Evolutionary conservation across 2,329 filamentous ascomycete species (phyloP).

Genomic region (Fusarium equiseti): DNA sequence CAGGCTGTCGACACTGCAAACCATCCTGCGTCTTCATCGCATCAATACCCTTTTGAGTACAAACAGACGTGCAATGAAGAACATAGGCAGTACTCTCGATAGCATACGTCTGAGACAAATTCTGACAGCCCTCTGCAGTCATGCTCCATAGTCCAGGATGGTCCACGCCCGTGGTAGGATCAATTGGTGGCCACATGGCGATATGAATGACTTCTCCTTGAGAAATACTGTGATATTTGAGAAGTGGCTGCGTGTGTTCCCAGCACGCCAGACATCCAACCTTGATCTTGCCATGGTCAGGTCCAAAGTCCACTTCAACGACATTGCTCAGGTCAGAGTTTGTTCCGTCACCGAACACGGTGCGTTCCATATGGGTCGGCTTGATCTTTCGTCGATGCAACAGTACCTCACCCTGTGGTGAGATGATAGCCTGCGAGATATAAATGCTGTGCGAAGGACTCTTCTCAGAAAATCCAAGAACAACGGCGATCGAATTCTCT

Average conservation of each 20-base stretch:
- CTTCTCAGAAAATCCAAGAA: slow-evolving; percentile 59
- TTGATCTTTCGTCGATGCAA: slow-evolving; percentile 63
- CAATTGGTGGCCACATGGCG: slow-evolving; percentile 59
- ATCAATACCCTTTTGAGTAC: slow-evolving; percentile 56
- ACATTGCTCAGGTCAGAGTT: slow-evolving; percentile 56
- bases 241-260: slow-evolving; percentile 64
- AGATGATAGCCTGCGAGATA: slow-evolving; percentile 61
- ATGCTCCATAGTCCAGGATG: slow-evolving; percentile 49
- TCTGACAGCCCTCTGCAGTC: slow-evolving; percentile 54
- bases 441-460: slow-evolving; percentile 54
- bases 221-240: slow-evolving; percentile 60
- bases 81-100: slow-evolving; percentile 68
- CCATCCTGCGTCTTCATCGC: slow-evolving; percentile 58
- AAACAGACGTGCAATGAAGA: slow-evolving; percentile 51
- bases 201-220: slow-evolving; percentile 62
- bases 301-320: slow-evolving; percentile 53
- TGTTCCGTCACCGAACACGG: slow-evolving; percentile 61
- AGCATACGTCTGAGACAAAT: slow-evolving; percentile 65
- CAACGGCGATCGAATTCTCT: slow-evolving; percentile 56
- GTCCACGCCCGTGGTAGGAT: slow-evolving; percentile 36
- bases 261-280: slow-evolving; percentile 63
- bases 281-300: slow-evolving; percentile 45
- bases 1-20: slow-evolving; percentile 37
- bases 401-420: slow-evolving; percentile 54
- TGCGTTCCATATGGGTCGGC: slow-evolving; percentile 65